These are phyloP conservation scores for Nicotiana sylvestris DNA, from an alignment of 257 asterid genomes.

Conservation along the genomic window DNA sequence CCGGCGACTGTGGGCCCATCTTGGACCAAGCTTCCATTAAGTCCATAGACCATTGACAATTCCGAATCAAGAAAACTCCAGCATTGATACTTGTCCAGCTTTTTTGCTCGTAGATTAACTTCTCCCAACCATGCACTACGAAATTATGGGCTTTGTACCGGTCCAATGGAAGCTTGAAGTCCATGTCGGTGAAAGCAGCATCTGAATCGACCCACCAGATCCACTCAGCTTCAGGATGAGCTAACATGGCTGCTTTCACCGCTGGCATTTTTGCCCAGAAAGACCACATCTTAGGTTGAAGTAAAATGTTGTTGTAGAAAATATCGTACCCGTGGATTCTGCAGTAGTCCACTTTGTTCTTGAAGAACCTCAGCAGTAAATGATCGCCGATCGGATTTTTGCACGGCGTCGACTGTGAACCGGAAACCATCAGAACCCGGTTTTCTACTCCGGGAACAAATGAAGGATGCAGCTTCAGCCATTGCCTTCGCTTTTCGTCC, in stretches of 20 bases:
- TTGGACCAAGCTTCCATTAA: conserved; percentile 74
- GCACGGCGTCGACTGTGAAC: conserved; percentile 81
- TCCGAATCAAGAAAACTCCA: conserved; percentile 86
- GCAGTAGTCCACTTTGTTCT: conserved; percentile 93
- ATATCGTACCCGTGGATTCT: conserved; percentile 80
- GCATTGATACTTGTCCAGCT: conserved; percentile 98
- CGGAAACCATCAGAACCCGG: conserved; percentile 76
- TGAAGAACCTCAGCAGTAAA: conserved; percentile 65
- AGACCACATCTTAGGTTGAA: conserved; percentile 81
- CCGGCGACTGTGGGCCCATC: conserved; percentile 90
- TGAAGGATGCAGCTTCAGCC: conserved; percentile 77
- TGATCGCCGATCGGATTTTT: conserved; percentile 85
- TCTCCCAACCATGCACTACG: conserved; percentile 87
- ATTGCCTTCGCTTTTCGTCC: conserved; percentile 65
- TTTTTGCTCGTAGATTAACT: conserved; percentile 37
- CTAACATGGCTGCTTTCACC: conserved; percentile 81
- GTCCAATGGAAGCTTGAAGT: conserved; percentile 60
- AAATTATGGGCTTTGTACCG: conserved; percentile 59
- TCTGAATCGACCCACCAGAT: conserved; percentile 99
- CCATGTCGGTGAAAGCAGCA: conserved; percentile 99
- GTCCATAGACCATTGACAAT: conserved; percentile 90
- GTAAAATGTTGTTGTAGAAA: conserved; percentile 71
- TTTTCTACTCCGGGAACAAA: conserved; percentile 42
- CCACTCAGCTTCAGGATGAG: conserved; percentile 98
- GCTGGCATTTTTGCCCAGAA: conserved; percentile 93